These are phyloP conservation scores for Kazachstania sp. DNA, from an alignment of 1,139 yeast genomes.

Conservation along the genomic window DNA sequence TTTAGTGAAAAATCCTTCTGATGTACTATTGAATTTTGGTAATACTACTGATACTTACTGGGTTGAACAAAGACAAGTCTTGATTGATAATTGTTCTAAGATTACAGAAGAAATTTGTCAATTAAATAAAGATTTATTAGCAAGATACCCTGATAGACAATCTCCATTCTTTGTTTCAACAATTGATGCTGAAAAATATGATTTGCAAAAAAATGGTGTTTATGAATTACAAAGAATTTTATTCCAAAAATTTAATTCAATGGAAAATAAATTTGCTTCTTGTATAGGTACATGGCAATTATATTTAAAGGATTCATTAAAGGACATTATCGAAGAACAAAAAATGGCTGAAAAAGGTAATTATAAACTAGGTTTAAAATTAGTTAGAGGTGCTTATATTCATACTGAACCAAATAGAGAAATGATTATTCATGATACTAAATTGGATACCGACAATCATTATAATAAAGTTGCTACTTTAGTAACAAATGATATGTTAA, in stretches of 20 bases:
- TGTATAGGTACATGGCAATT: constrained; percentile 91
- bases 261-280: constrained; percentile 45
- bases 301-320: constrained; percentile 69
- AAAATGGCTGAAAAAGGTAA: constrained; percentile 51
- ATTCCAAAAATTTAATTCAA: constrained; percentile 63
- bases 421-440: constrained; percentile 61
- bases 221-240: constrained; percentile 81
- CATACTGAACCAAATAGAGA: constrained; percentile 75
- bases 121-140: constrained; percentile 41
- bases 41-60: constrained; percentile 39
- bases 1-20: constrained; percentile 65
- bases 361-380: constrained; percentile 77
- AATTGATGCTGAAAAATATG: constrained; percentile 87
- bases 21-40: constrained; percentile 59
- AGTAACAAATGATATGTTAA: constrained; percentile 54
- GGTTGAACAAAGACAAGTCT: constrained; percentile 45
- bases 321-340: constrained; percentile 55
- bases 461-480: constrained; percentile 64
- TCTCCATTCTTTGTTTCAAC: constrained; percentile 82
- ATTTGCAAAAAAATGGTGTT: constrained; percentile 74
- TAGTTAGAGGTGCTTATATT: constrained; percentile 96
- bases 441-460: constrained; percentile 36
- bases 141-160: constrained; percentile 55
- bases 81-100: constrained; percentile 56
- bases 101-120: constrained; percentile 51